Evolutionary conservation across 306 rosid species (phyloP).

Genomic region (Aeschynomene evenia): DNA sequence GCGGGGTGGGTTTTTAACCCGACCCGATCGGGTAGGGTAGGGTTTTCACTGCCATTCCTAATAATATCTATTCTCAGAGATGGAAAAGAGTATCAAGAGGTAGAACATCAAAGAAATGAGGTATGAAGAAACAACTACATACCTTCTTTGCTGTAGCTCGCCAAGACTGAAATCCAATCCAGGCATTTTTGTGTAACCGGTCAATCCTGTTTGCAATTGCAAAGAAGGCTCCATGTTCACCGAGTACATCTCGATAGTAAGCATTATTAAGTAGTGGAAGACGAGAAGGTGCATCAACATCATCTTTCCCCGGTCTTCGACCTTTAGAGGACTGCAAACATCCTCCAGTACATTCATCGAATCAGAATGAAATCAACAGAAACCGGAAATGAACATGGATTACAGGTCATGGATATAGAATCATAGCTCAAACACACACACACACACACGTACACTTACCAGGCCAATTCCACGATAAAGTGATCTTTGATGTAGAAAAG

Average conservation of each 20-base stretch:
- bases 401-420: not conserved
- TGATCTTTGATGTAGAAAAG: constrained; percentile 74
- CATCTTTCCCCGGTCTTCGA: constrained; percentile 76
- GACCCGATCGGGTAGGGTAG: no score
- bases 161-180: constrained; percentile 99
- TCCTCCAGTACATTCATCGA: constrained; percentile 23
- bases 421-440: not conserved
- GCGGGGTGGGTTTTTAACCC: no score
- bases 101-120: not conserved
- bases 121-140: constrained; percentile 2
- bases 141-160: constrained; percentile 96
- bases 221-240: constrained; percentile 88
- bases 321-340: constrained; percentile 77
- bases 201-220: constrained; percentile 86
- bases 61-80: not conserved
- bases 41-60: no score
- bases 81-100: not conserved
- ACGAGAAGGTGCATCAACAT: constrained; percentile 86
- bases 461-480: constrained; percentile 91
- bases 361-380: constrained; percentile 16
- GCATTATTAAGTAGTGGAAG: constrained; percentile 74
- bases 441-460: constrained; percentile 65
- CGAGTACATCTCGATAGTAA: constrained; percentile 81
- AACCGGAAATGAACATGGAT: not conserved
- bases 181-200: constrained; percentile 89